Evolutionary conservation across 768 basidiomycete genomes (phyloP).

Genomic region (Serendipita sp.): DNA sequence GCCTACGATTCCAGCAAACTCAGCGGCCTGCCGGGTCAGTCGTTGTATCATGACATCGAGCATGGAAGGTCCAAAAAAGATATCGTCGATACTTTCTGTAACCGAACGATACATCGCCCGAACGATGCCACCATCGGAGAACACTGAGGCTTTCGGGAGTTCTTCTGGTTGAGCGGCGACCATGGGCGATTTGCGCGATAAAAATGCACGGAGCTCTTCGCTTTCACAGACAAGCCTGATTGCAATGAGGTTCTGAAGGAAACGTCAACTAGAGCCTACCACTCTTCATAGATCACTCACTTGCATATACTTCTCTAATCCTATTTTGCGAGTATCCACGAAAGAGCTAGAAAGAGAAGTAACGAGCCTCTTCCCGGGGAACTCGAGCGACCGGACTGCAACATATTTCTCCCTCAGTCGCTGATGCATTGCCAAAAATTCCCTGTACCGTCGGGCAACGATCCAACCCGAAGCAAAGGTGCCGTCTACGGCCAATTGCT

Average conservation of each 20-base stretch:
- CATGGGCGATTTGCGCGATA: conserved; percentile 78
- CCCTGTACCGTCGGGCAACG: conserved; percentile 84
- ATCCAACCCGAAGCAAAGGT: conserved; percentile 80
- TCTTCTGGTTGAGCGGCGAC: conserved; percentile 35
- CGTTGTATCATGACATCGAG: conserved; percentile 87
- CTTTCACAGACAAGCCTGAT: conserved; percentile 68
- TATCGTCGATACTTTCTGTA: conserved; percentile 89
- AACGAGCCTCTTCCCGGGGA: conserved; percentile 89
- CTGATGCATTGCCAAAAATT: conserved; percentile 82
- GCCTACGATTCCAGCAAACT: conserved; percentile 71
- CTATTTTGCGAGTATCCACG: conserved; percentile 61
- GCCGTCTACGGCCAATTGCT: conserved; percentile 70
- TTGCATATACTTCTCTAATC: conserved; percentile 83
- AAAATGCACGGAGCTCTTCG: conserved; percentile 65
- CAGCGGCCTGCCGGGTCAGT: conserved; percentile 76
- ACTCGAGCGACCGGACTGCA: conserved; percentile 56
- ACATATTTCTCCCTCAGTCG: conserved; percentile 63
- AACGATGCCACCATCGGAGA: conserved; percentile 63
- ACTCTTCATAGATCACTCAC: conserved; percentile 26
- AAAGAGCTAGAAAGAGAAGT: conserved; percentile 76
- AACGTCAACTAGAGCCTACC: background rate
- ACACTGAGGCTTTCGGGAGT: conserved; percentile 29
- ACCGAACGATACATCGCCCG: conserved; percentile 82
- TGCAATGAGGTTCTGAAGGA: conserved; percentile 47
- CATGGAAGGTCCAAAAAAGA: conserved; percentile 94